Conservation (phyloP, 805 yeast species). For the Yamadazyma paraphyllophila region DNA sequence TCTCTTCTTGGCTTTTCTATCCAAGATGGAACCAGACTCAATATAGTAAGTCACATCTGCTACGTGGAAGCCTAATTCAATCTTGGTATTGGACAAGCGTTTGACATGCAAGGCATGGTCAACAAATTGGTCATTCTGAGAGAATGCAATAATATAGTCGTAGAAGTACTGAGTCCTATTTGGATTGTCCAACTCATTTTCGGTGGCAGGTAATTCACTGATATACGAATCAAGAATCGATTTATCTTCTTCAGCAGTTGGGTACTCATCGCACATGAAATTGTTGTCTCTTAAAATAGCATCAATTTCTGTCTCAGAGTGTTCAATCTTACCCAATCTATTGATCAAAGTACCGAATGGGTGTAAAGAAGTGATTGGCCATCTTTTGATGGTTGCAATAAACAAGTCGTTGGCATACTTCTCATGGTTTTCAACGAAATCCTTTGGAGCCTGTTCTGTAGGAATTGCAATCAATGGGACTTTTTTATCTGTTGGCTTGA, state of each 20-base stretch:
- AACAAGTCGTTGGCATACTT: constrained; percentile 77
- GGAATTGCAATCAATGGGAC: constrained; percentile 98
- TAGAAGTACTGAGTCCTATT: constrained; percentile 52
- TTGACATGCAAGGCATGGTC: constrained; percentile 87
- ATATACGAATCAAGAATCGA: constrained; percentile 12
- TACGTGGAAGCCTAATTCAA: constrained; percentile 84
- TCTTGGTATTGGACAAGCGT: constrained; percentile 53
- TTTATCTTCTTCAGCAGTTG: constrained; percentile 34
- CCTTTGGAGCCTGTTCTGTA: constrained; percentile 95
- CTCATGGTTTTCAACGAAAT: constrained; percentile 90
- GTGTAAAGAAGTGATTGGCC: constrained; percentile 98
- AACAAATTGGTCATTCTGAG: constrained; percentile 54
- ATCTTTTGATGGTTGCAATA: constrained; percentile 93
- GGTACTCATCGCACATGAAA: constrained; percentile 76
- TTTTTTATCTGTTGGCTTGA: constrained; percentile 96
- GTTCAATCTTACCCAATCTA: constrained; percentile 79
- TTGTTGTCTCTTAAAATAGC: constrained; percentile 87
- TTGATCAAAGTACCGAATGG: constrained; percentile 94
- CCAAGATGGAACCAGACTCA: constrained; percentile 71
- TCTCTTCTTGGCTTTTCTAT: constrained; percentile 86
- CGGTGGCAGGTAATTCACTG: constrained; percentile 42
- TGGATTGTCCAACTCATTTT: constrained; percentile 31
- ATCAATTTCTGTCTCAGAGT: constrained; percentile 74
- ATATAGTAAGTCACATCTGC: constrained; percentile 75
- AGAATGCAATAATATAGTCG: constrained; percentile 64